These are phyloP conservation scores for Solanum ossicruentum DNA, from an alignment of 257 asterid genomes.

Conservation along the genomic window DNA sequence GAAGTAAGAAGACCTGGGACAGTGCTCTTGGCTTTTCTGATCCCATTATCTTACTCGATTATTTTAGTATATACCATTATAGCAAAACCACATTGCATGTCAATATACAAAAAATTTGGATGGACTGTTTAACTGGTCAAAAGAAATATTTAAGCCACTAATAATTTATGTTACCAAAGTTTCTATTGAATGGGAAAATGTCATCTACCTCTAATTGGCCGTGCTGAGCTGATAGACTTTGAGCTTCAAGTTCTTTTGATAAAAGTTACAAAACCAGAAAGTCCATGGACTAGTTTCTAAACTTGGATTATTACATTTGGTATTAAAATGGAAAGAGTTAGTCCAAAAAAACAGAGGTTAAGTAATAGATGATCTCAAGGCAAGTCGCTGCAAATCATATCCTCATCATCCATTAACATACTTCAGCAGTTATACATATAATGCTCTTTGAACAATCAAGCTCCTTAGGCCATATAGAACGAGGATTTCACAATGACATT, in stretches of 20 bases:
- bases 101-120: background rate
- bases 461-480: background rate
- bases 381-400: background rate
- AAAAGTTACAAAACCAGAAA: background rate
- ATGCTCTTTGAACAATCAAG: background rate
- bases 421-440: background rate
- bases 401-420: background rate
- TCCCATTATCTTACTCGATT: background rate
- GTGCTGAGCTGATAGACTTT: background rate
- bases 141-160: background rate
- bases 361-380: background rate
- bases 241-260: background rate
- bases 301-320: background rate
- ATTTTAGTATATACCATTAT: background rate
- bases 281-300: background rate
- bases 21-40: background rate
- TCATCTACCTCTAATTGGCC: background rate
- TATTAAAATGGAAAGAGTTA: background rate
- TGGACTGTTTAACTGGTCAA: background rate
- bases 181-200: background rate
- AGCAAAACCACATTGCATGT: background rate
- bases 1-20: background rate
- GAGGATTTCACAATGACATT: background rate
- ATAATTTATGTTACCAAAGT: background rate
- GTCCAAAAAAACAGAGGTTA: background rate